Percentiles rank a stretch among this genome's conserved stretches.
phyloP scores from a whole-genome alignment of 352 stramenopile genomes.

The Pythium utonaiense region DNA sequence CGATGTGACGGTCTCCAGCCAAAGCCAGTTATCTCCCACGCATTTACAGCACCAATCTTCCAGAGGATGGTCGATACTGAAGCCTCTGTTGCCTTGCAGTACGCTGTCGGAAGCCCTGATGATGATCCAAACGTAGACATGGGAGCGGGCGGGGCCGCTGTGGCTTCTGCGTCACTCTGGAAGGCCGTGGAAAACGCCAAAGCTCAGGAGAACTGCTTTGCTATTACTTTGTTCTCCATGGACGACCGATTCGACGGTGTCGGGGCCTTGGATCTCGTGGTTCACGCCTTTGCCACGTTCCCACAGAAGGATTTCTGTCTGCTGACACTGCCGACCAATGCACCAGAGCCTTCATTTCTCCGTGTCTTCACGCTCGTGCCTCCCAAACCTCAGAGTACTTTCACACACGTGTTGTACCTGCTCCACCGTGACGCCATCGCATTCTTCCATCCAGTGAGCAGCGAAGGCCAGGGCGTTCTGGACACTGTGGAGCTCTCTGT shows the following conservation, averaged over 20 bases:
- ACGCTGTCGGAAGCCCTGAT: background rate
- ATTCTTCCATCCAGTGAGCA: conserved; percentile 26
- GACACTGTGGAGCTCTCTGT: conserved; percentile 20
- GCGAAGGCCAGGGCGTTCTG: conserved; percentile 15
- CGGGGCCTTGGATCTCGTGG: conserved; percentile 24
- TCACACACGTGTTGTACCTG: conserved; percentile 35
- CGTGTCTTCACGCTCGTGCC: conserved; percentile 30
- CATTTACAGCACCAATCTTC: conserved; percentile 50
- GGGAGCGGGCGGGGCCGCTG: background rate
- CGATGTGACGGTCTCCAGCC: conserved; percentile 53
- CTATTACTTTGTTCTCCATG: conserved; percentile 36
- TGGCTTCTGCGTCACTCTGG: conserved; percentile 8
- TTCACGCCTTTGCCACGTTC: conserved; percentile 32
- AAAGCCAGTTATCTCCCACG: conserved; percentile 33
- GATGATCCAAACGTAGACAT: background rate
- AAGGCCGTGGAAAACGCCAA: conserved; percentile 16
- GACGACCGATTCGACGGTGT: conserved; percentile 26
- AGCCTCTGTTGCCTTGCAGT: conserved; percentile 17
- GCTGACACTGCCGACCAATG: conserved; percentile 28
- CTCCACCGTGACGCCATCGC: conserved; percentile 33
- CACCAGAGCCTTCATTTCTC: conserved; percentile 25
- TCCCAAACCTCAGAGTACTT: conserved; percentile 23
- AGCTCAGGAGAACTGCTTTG: conserved; percentile 29
- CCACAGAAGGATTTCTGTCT: conserved; percentile 29
- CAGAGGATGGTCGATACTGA: conserved; percentile 41